phyloP scores from a whole-genome alignment of 305 asterid species.

The Andrographis paniculata region DNA sequence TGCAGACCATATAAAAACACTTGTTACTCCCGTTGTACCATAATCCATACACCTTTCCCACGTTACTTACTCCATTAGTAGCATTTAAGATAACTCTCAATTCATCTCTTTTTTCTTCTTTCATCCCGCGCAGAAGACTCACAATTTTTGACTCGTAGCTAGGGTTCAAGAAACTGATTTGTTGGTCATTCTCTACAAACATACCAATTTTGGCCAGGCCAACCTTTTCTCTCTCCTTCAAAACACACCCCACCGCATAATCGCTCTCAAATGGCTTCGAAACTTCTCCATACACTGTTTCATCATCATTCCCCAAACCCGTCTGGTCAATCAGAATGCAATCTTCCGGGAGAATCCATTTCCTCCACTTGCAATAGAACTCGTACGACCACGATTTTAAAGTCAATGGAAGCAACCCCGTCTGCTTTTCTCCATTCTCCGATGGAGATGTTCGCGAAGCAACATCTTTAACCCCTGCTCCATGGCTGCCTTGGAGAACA shows the following conservation, averaged over 20 bases:
- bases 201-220: slow-evolving; percentile 50
- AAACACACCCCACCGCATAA: slow-evolving; percentile 25
- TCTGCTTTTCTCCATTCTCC: slow-evolving; percentile 15
- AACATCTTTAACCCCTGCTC: slow-evolving; percentile 22
- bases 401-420: slow-evolving; percentile 20
- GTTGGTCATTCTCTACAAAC: slow-evolving; percentile 23
- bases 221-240: slow-evolving; percentile 40
- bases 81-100: slow-evolving; percentile 30
- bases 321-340: slow-evolving; percentile 28
- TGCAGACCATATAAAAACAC: slow-evolving; percentile 44
- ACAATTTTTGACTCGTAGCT: slow-evolving; percentile 55
- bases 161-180: slow-evolving; percentile 23
- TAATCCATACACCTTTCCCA: slow-evolving; percentile 60
- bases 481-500: slow-evolving; percentile 23
- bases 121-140: slow-evolving; percentile 42
- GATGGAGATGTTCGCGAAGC: slow-evolving; percentile 25
- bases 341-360: slow-evolving; percentile 61
- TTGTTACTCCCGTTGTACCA: slow-evolving; percentile 53
- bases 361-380: slow-evolving; percentile 52
- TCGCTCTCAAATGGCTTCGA: slow-evolving; percentile 26
- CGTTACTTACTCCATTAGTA: slow-evolving; percentile 30
- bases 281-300: slow-evolving; percentile 30
- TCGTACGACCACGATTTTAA: slow-evolving; percentile 49
- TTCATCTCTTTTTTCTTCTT: slow-evolving; percentile 35
- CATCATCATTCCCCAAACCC: slow-evolving; percentile 18